A percentile compares a stretch with the other conserved stretches of the same genome.
phyloP scores from a whole-genome alignment of 208 protist species.

The Trypanosoma caninum region DNA sequence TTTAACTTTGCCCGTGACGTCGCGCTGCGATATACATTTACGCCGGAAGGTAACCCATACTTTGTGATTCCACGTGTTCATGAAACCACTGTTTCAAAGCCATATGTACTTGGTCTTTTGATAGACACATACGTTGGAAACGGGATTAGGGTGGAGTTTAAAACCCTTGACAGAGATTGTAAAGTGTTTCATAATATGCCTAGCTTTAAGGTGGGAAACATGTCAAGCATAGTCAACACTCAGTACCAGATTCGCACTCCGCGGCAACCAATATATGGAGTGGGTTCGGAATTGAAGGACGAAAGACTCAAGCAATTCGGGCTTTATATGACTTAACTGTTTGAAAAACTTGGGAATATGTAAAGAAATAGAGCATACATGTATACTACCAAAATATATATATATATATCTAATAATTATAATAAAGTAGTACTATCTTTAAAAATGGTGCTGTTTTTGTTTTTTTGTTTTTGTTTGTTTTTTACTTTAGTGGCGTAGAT shows the following conservation, averaged over 20 bases:
- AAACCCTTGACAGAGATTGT: constrained; percentile 48
- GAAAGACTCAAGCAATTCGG: constrained; percentile 69
- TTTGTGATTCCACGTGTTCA: constrained; percentile 72
- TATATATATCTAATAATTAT: too few relatives aligned
- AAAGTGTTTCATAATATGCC: constrained; percentile 80
- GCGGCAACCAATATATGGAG: constrained; percentile 52
- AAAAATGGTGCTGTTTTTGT: too few relatives aligned
- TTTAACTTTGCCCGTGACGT: constrained; percentile 80
- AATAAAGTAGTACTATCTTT: too few relatives aligned
- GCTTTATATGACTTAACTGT: constrained; percentile 35
- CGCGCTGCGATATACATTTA: constrained; percentile 62
- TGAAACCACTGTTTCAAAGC: constrained; percentile 42
- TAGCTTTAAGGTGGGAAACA: constrained; percentile 43
- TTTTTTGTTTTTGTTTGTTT: constrained; percentile 8
- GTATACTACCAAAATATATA: too few relatives aligned
- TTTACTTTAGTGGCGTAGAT: constrained; percentile 7
- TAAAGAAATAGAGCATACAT: too few relatives aligned
- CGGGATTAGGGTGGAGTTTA: constrained; percentile 71
- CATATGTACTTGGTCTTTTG: constrained; percentile 70
- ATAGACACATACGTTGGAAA: constrained; percentile 66
- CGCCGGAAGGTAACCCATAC: constrained; percentile 68
- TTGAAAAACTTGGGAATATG: too few relatives aligned
- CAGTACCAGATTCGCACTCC: constrained; percentile 74
- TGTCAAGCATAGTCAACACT: constrained; percentile 47
- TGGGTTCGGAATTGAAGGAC: constrained; percentile 54